These are phyloP conservation scores for Xylaria sp. DNA, from an alignment of 2,329 filamentous ascomycete genomes.

Conservation along the genomic window DNA sequence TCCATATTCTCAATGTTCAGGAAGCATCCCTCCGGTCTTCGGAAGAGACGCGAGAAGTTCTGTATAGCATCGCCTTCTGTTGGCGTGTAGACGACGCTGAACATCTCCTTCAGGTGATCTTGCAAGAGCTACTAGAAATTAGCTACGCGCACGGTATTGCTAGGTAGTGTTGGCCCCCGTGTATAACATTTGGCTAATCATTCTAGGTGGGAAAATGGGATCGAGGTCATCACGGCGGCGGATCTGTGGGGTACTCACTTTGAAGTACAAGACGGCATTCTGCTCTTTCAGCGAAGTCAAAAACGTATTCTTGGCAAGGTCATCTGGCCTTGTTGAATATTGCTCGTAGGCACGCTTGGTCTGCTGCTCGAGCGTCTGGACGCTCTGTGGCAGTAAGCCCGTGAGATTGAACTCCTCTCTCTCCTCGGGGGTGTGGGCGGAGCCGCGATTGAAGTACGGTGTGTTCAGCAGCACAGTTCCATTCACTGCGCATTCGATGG, in stretches of 20 bases:
- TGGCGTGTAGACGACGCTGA: constrained; percentile 89
- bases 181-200: not conserved
- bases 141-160: not conserved
- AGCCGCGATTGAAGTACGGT: constrained; percentile 84
- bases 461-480: constrained; percentile 70
- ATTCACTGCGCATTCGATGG: constrained; percentile 61
- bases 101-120: constrained; percentile 87
- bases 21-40: constrained; percentile 83
- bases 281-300: constrained; percentile 87
- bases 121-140: constrained; percentile 68
- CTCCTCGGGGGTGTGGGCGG: constrained; percentile 77
- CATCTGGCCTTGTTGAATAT: constrained; percentile 70
- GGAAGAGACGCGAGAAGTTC: constrained; percentile 82
- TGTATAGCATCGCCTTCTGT: constrained; percentile 91
- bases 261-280: constrained; percentile 85
- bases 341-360: constrained; percentile 82
- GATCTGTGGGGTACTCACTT: constrained; percentile 56
- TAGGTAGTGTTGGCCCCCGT: not conserved
- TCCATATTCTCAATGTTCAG: constrained; percentile 77
- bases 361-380: constrained; percentile 82
- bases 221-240: not conserved
- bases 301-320: constrained; percentile 87
- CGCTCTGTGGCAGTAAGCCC: constrained; percentile 76
- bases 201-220: not conserved
- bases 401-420: constrained; percentile 75